Evolutionary conservation across 108 stramenopile species (phyloP).

Genomic region (Skeletonema potamos): DNA sequence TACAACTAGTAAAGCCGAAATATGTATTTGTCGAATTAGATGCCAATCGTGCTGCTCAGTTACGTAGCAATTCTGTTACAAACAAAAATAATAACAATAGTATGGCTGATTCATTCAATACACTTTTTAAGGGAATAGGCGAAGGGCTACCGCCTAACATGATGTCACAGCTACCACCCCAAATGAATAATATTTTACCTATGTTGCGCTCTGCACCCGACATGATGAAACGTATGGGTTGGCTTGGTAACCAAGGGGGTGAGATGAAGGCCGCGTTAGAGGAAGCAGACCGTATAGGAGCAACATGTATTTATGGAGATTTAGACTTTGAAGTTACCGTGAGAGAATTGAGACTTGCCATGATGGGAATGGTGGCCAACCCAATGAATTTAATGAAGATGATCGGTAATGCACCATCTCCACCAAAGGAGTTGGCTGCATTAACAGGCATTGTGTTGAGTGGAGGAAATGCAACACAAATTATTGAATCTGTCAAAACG

Average conservation of each 20-base stretch:
- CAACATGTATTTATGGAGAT: constrained; percentile 16
- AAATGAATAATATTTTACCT: not conserved
- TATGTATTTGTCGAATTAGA: constrained; percentile 21
- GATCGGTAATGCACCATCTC: constrained; percentile 2
- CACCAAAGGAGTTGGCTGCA: constrained; percentile 7
- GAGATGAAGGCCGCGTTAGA: constrained; percentile 27
- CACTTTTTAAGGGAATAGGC: not conserved
- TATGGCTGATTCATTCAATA: not conserved
- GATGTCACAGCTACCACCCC: not conserved
- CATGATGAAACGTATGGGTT: constrained; percentile 9
- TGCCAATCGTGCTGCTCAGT: not conserved
- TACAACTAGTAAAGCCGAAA: constrained; percentile 7
- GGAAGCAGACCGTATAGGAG: constrained; percentile 21
- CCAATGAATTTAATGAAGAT: constrained; percentile 12
- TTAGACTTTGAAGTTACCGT: constrained; percentile 10
- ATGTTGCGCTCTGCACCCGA: not conserved
- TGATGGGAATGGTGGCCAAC: constrained; percentile 3
- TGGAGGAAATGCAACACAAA: constrained; percentile 1
- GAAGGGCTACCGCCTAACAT: not conserved
- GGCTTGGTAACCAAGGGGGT: constrained; percentile 9
- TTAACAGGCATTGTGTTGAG: not conserved
- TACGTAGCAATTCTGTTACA: not conserved
- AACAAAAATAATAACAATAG: not conserved
- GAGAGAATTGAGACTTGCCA: constrained; percentile 7
- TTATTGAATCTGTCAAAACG: constrained; percentile 23